Conservation (phyloP, 805 yeast species). For the Sugiyamaella valdiviana region DNA sequence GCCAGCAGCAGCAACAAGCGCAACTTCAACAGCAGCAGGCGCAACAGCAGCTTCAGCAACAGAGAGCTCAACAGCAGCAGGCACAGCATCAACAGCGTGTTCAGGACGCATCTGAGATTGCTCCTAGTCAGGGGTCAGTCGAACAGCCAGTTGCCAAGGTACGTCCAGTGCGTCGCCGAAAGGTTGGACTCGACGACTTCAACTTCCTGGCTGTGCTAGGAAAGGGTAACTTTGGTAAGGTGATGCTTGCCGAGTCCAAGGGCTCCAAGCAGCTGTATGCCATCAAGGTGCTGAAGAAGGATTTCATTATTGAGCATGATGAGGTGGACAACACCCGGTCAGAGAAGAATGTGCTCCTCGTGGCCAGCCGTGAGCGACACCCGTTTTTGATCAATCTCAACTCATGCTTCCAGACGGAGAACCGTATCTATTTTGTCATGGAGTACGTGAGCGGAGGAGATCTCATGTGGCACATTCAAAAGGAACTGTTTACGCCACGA, state of each 20-base stretch:
- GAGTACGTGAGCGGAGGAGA: conserved; percentile 98
- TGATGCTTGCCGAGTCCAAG: conserved; percentile 92
- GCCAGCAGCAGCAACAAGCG: conserved; percentile 17
- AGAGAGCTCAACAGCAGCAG: conserved; percentile 10
- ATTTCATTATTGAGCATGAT: conserved; percentile 88
- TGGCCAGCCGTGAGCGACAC: conserved; percentile 81
- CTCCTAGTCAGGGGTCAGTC: neutral
- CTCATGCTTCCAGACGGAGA: conserved; percentile 97
- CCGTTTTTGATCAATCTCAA: conserved; percentile 88
- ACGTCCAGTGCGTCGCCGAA: conserved; percentile 14
- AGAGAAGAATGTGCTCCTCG: conserved; percentile 82
- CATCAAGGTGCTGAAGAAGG: conserved; percentile 92
- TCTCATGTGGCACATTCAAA: conserved; percentile 98
- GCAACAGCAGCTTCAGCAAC: conserved; percentile 10
- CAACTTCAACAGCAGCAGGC: conserved; percentile 10
- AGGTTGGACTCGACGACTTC: conserved; percentile 88
- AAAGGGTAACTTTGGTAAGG: conserved; percentile 98
- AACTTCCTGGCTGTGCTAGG: conserved; percentile 91
- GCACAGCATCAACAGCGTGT: conserved; percentile 11
- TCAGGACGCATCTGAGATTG: conserved; percentile 13
- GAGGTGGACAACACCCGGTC: conserved; percentile 93
- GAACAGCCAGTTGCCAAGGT: conserved; percentile 1
- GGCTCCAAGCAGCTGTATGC: conserved; percentile 81
- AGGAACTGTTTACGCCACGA: conserved; percentile 76
- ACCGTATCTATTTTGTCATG: conserved; percentile 96